These are phyloP conservation scores for Mallotus nudiflorus DNA, from an alignment of 345 rosid species.

Conservation along the genomic window DNA sequence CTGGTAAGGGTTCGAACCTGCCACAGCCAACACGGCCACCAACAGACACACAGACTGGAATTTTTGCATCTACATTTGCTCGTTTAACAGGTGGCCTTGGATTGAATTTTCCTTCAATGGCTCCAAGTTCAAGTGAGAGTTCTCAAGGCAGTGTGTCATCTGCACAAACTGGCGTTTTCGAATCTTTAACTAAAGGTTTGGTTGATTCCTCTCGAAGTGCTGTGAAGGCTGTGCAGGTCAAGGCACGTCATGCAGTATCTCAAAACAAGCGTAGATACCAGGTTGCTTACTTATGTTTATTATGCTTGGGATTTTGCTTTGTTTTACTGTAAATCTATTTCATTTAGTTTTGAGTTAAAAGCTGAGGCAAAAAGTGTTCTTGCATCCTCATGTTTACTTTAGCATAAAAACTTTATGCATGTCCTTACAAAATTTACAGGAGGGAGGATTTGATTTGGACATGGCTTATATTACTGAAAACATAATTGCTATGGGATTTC, in stretches of 20 bases:
- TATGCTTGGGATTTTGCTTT: not conserved
- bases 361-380: not conserved
- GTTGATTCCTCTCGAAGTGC: constrained; percentile 33
- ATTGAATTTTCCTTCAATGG: constrained; percentile 6
- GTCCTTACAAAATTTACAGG: constrained; percentile 15
- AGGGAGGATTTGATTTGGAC: constrained; percentile 44
- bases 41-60: not conserved
- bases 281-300: constrained; percentile 11
- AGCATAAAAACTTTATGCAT: not conserved
- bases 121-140: constrained; percentile 1
- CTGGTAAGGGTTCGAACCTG: constrained; percentile 11
- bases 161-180: constrained; percentile 21
- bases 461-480: constrained; percentile 42
- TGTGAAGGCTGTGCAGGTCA: constrained; percentile 36
- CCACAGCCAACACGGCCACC: constrained; percentile 21
- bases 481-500: constrained; percentile 40
- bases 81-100: constrained; percentile 24
- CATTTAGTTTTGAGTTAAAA: not conserved
- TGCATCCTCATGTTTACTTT: not conserved
- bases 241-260: constrained; percentile 34
- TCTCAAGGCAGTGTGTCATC: constrained; percentile 13
- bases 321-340: not conserved
- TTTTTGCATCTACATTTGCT: constrained; percentile 17
- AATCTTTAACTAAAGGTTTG: constrained; percentile 30
- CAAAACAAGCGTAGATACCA: constrained; percentile 37